Base-by-base conservation (phyloP, 2,329 filamentous ascomycete genomes). In the Pochonia chlamydosporia region DNA sequence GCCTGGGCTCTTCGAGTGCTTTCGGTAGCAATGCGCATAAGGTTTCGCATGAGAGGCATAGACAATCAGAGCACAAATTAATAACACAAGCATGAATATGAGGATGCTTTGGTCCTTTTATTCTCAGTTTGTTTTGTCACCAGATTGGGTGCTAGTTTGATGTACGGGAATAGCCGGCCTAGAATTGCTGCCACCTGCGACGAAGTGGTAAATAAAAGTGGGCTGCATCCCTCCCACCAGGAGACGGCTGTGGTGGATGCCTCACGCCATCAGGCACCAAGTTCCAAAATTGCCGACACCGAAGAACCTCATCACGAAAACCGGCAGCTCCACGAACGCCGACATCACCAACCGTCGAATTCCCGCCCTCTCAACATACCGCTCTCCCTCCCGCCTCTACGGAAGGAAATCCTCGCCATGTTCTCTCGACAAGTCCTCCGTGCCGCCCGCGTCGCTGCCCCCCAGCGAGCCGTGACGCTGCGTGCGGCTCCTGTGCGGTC, bases 401-500 rank as follows among this genome's bases (percentile, higher is more conserved):
- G n/a, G n/a, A n/a, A n/a, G n/a, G 30, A 26, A 43, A 13, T 3
- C 20, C 46, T 59, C 61, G 58, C 56, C 66, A 82, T 82, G 78
- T 69, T 81, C 65, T 79, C 78, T 65, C 76, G 78, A 75, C 76
- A 79, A 69, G 68, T 78, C 61, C 62, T 75, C 68, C 76, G 76
- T 66, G 70, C 76, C 63, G 70, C 72, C 64, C 72, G 77, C 64
- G 70, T 75, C 61, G 75, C 77, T 58, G 74, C 79, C 65, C 75
- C 85, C 69, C 73, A 84, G 67, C 76, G 80, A 60, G 70, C 79
- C 53, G 47, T 59, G 50, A 57, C 60, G 55, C 51, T 66, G 53
- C 57, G 59, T 49, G 59, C 65, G 64, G 75, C 74, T 63, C 77
- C 80, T 63, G 73, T 82, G 71, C 85, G 91, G 70, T 82, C 81